phyloP scores from a whole-genome alignment of 139 green algal genomes.

The Chlorella sorokiniana region DNA sequence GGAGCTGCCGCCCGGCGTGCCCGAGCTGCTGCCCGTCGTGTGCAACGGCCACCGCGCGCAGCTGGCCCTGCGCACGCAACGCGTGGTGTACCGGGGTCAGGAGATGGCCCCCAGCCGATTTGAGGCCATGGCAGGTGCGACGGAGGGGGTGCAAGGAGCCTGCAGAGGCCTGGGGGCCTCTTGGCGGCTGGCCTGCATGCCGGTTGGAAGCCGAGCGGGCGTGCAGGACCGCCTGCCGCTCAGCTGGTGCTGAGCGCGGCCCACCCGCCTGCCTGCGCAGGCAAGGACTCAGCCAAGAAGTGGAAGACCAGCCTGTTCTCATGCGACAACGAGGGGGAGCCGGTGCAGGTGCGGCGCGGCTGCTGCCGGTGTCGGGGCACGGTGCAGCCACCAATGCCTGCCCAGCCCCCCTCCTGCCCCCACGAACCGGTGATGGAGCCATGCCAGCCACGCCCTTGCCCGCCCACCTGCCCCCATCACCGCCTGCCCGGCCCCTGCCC shows the following conservation, averaged over 20 bases:
- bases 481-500: not conserved
- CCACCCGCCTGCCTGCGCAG: too few relatives aligned
- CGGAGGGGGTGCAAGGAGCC: too few relatives aligned
- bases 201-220: too few relatives aligned
- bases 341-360: conserved; percentile 6
- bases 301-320: conserved; percentile 81
- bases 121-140: conserved; percentile 56
- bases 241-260: too few relatives aligned
- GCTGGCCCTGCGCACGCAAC: conserved; percentile 70
- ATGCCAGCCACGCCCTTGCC: not conserved
- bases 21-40: conserved; percentile 63
- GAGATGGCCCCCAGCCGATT: conserved; percentile 48
- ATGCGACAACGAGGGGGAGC: conserved; percentile 21
- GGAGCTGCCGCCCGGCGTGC: conserved; percentile 61
- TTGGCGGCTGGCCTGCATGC: too few relatives aligned
- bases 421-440: not conserved
- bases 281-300: conserved; percentile 86
- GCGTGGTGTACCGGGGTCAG: conserved; percentile 53
- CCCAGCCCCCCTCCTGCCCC: not conserved
- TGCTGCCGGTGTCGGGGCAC: not conserved
- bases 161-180: too few relatives aligned
- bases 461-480: not conserved
- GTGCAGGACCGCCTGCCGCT: too few relatives aligned
- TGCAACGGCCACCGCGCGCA: conserved; percentile 62
- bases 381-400: too few relatives aligned